Evolutionary conservation across 164 flowering plant genomes (phyloP).

Genomic region (Buxus sempervirens): DNA sequence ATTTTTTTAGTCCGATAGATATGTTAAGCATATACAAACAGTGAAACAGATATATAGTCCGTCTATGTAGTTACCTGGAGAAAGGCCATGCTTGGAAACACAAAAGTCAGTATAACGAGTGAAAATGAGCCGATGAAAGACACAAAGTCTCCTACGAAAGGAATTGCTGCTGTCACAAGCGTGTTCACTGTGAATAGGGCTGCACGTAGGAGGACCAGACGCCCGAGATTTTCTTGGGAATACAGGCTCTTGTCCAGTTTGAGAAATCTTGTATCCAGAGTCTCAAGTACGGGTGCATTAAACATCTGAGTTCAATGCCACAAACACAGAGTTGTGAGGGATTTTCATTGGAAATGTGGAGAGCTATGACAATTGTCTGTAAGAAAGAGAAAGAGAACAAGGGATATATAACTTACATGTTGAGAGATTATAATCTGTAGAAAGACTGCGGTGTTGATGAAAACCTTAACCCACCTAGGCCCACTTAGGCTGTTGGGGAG

Average conservation of each 20-base stretch:
- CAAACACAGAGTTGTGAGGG: too few relatives aligned
- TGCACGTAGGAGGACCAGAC: conserved; percentile 29
- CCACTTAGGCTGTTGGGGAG: conserved; percentile 46
- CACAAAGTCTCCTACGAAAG: conserved; percentile 64
- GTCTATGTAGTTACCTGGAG: conserved; percentile 53
- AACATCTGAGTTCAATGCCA: conserved; percentile 34
- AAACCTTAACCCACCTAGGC: conserved; percentile 44
- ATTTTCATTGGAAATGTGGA: too few relatives aligned
- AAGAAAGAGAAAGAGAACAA: too few relatives aligned
- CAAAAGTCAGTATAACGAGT: conserved; percentile 44
- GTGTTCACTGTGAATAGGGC: conserved; percentile 35
- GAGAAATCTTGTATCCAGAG: conserved; percentile 48
- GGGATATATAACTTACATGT: conserved; percentile 35
- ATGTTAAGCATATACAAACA: too few relatives aligned
- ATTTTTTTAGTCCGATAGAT: too few relatives aligned
- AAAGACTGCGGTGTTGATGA: conserved; percentile 39
- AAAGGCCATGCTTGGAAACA: conserved; percentile 58
- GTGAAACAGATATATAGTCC: too few relatives aligned
- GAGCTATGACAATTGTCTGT: too few relatives aligned
- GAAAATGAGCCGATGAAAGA: conserved; percentile 47
- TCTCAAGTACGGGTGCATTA: conserved; percentile 46
- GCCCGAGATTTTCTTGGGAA: conserved; percentile 32
- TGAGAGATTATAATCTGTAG: too few relatives aligned
- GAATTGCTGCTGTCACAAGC: conserved; percentile 42
- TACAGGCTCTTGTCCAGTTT: conserved; percentile 28